Evolutionary conservation across 2,329 filamentous ascomycete genomes (phyloP).

Genomic region (Alternaria incomplexa): DNA sequence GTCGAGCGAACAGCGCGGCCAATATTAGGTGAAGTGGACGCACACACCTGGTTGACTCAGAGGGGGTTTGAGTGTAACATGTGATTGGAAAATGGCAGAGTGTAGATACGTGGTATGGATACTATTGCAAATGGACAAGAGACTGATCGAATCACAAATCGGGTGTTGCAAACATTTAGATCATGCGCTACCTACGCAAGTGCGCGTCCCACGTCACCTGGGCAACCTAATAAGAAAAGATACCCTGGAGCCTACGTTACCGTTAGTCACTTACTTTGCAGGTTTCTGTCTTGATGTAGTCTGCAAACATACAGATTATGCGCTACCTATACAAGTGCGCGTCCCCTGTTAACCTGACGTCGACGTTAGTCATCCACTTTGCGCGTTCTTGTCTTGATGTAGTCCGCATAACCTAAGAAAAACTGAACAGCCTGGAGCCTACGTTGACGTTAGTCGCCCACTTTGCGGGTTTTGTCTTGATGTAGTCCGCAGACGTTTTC

Average conservation of each 20-base stretch:
- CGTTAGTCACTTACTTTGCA: neutral
- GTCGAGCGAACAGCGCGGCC: neutral
- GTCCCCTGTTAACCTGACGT: too few relatives aligned
- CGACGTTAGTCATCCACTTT: too few relatives aligned
- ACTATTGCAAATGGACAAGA: neutral
- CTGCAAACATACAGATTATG: neutral
- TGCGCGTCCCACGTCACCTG: neutral
- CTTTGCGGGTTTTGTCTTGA: neutral
- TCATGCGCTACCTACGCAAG: neutral
- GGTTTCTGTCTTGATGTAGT: neutral
- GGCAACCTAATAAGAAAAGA: neutral
- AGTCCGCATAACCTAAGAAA: too few relatives aligned
- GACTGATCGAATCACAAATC: neutral
- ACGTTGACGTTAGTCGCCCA: neutral
- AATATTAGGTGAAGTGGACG: neutral
- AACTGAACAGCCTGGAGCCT: neutral
- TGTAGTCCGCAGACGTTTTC: neutral
- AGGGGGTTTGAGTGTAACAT: neutral
- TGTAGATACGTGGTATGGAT: neutral
- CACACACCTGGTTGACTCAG: neutral
- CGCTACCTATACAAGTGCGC: too few relatives aligned
- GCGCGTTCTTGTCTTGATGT: too few relatives aligned
- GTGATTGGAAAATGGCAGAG: neutral
- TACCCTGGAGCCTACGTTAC: neutral
- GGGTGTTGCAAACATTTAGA: neutral